Evolutionary conservation across 345 rosid genomes (phyloP).

Genomic region (Populus davidiana): DNA sequence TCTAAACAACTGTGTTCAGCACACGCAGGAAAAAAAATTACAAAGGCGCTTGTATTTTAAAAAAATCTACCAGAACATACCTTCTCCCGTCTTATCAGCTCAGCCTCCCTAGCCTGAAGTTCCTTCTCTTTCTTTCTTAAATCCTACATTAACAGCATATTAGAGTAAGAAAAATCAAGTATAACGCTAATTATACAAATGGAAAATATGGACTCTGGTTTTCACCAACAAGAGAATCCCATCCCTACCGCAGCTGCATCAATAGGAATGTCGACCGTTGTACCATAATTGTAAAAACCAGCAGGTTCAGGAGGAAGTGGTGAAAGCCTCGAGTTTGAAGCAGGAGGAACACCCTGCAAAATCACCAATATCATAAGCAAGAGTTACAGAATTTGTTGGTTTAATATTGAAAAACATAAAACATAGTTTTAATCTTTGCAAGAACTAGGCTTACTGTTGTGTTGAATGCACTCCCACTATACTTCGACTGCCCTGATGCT

Average conservation of each 20-base stretch:
- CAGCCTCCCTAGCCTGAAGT: conserved; percentile 32
- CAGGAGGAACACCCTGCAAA: conserved; percentile 28
- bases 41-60: background rate
- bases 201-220: background rate
- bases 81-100: conserved; percentile 32
- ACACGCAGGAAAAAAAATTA: background rate
- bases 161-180: background rate
- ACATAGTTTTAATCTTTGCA: background rate
- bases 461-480: conserved; percentile 48
- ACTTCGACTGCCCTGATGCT: conserved; percentile 40
- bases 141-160: conserved; percentile 13
- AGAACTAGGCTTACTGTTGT: conserved; percentile 42
- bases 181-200: background rate
- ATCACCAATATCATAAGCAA: background rate
- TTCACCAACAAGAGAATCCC: conserved; percentile 4
- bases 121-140: conserved; percentile 34
- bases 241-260: conserved; percentile 20
- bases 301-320: conserved; percentile 38
- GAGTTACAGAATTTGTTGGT: background rate
- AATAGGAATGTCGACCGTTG: conserved; percentile 35
- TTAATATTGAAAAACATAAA: background rate
- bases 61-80: conserved; percentile 9
- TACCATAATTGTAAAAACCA: conserved; percentile 28
- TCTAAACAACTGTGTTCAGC: background rate
- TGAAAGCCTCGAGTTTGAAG: conserved; percentile 30